These are phyloP conservation scores for Corymbia maculata DNA, from an alignment of 345 rosid genomes.

Conservation along the genomic window DNA sequence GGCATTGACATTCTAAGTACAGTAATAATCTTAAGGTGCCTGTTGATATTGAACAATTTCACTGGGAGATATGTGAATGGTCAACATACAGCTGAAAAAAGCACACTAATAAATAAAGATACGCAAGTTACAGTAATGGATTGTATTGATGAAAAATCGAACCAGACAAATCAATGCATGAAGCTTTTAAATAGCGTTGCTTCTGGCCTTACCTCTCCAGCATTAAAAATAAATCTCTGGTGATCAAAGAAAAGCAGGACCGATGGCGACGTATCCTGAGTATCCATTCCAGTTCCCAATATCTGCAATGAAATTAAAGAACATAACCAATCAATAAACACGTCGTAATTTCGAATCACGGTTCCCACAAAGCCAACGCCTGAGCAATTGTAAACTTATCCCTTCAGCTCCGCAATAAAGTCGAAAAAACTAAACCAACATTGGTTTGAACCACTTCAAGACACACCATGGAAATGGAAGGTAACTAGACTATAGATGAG, in stretches of 20 bases:
- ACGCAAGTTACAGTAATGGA: not conserved
- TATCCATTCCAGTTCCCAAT: slow-evolving; percentile 96
- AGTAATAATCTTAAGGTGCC: not conserved
- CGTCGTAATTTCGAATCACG: not conserved
- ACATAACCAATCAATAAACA: not conserved
- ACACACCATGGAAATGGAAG: not conserved
- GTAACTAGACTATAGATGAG: not conserved
- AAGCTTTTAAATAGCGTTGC: not conserved
- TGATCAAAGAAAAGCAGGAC: slow-evolving; percentile 89
- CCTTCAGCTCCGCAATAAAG: not conserved
- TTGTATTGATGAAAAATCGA: not conserved
- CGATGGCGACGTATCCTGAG: slow-evolving; percentile 90
- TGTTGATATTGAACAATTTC: not conserved
- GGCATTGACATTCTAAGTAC: not conserved
- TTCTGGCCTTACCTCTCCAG: slow-evolving; percentile 65
- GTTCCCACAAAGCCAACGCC: not conserved
- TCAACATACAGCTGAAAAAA: not conserved
- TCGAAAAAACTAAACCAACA: not conserved
- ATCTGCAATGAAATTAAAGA: slow-evolving; percentile 27
- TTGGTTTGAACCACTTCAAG: not conserved
- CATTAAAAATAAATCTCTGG: slow-evolving; percentile 87
- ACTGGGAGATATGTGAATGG: not conserved
- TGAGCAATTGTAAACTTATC: not conserved
- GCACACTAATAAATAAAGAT: not conserved
- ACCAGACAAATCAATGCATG: not conserved